These are phyloP conservation scores for Kazachstania psychrophila DNA, from an alignment of 805 yeast species.

Conservation along the genomic window DNA sequence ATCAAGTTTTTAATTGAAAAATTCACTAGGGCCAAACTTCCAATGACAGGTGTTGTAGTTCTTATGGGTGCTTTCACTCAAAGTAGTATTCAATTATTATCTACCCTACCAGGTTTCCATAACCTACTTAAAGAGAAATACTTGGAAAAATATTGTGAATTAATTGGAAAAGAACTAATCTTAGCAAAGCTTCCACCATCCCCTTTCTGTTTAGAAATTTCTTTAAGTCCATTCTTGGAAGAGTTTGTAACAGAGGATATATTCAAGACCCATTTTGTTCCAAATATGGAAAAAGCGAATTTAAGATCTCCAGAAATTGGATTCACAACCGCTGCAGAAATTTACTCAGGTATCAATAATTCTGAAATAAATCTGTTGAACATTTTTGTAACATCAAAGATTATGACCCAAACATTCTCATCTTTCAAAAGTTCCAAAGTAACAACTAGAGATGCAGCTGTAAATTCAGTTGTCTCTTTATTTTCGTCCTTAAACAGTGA, in stretches of 20 bases:
- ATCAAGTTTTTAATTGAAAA: slow-evolving; percentile 9
- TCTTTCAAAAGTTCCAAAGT: slow-evolving; percentile 66
- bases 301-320: slow-evolving; percentile 72
- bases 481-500: slow-evolving; percentile 15
- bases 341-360: slow-evolving; percentile 30
- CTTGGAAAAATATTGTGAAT: slow-evolving; percentile 16
- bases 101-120: slow-evolving; percentile 16
- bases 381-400: slow-evolving; percentile 36
- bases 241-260: slow-evolving; percentile 35
- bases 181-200: slow-evolving; percentile 38
- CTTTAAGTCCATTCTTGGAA: slow-evolving; percentile 37
- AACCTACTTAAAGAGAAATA: slow-evolving; percentile 15
- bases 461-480: slow-evolving; percentile 28
- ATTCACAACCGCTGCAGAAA: slow-evolving; percentile 45
- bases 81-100: slow-evolving; percentile 17
- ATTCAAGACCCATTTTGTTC: slow-evolving; percentile 37
- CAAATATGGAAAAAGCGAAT: slow-evolving; percentile 62
- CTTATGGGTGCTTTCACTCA: slow-evolving; percentile 33
- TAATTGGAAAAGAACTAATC: slow-evolving; percentile 35
- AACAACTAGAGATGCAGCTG: slow-evolving; percentile 44
- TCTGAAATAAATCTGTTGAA: slow-evolving; percentile 36
- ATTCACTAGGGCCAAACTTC: slow-evolving; percentile 17
- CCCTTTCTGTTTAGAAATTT: slow-evolving; percentile 34
- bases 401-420: slow-evolving; percentile 43
- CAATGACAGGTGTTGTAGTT: slow-evolving; percentile 30